A percentile compares a stretch with the other conserved stretches of the same genome.
Conservation (phyloP, 2,329 filamentous ascomycete genomes). For the Fusarium sacchari region DNA sequence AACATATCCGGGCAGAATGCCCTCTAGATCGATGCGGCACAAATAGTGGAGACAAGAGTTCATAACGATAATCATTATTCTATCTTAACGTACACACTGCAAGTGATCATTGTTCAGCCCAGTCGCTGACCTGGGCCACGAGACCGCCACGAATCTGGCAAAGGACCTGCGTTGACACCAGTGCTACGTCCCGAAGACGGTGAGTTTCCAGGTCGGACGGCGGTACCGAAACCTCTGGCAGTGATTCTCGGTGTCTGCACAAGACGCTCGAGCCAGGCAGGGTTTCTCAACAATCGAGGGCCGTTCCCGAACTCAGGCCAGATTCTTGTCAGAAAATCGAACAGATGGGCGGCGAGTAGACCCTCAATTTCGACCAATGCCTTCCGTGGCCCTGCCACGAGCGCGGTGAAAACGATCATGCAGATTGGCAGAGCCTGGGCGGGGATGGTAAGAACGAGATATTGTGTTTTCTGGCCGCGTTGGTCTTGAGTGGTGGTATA, state of each 20-base stretch:
- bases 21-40: too few species aligned
- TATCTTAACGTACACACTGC: neutral
- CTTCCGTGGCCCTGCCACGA: slow-evolving; percentile 66
- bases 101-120: slow-evolving; percentile 52
- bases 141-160: slow-evolving; percentile 72
- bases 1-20: neutral
- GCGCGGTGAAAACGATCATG: slow-evolving; percentile 78
- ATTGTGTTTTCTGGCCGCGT: slow-evolving; percentile 77
- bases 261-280: slow-evolving; percentile 74
- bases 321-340: slow-evolving; percentile 87
- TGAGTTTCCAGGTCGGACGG: slow-evolving; percentile 55
- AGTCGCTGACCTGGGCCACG: slow-evolving; percentile 71
- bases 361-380: slow-evolving; percentile 77
- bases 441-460: slow-evolving; percentile 86
- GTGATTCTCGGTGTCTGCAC: slow-evolving; percentile 59
- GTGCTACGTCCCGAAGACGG: slow-evolving; percentile 53
- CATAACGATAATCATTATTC: slow-evolving; percentile 7
- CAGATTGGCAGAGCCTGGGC: slow-evolving; percentile 83
- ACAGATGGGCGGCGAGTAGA: slow-evolving; percentile 87
- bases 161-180: slow-evolving; percentile 57
- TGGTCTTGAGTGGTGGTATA: slow-evolving; percentile 92
- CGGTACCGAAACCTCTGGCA: slow-evolving; percentile 61
- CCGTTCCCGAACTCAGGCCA: slow-evolving; percentile 92
- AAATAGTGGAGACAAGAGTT: neutral
- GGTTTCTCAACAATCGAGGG: slow-evolving; percentile 78